Conservation (phyloP, 1,284 basidiomycete genomes). For the Pseudozyma tsukubaensis region DNA sequence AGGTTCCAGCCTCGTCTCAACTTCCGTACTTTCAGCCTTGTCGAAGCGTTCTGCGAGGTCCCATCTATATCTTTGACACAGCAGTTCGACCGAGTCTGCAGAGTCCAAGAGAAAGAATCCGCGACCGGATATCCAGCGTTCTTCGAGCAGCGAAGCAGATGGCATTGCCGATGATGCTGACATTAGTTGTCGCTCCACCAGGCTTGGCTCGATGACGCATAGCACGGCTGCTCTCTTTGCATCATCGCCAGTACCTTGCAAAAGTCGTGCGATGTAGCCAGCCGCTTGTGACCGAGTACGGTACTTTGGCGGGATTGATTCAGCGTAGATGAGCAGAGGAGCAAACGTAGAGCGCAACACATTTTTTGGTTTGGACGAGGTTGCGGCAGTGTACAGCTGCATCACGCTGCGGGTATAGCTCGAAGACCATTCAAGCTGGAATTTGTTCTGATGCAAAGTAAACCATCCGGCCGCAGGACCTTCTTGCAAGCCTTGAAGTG, state of each 20-base stretch:
- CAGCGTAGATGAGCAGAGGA: conserved; percentile 17
- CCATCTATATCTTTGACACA: conserved; percentile 18
- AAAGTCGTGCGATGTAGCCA: conserved; percentile 5
- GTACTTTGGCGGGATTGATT: conserved; percentile 15
- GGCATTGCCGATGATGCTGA: not conserved
- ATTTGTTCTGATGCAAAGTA: conserved; percentile 2
- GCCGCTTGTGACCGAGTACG: conserved; percentile 16
- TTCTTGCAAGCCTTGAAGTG: not conserved
- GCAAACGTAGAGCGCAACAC: not conserved
- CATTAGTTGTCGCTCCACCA: conserved; percentile 18
- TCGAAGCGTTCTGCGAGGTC: conserved; percentile 6
- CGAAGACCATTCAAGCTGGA: conserved; percentile 11
- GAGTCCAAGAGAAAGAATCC: conserved; percentile 27
- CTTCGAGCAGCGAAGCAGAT: not conserved
- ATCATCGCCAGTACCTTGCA: not conserved
- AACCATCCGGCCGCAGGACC: conserved; percentile 14
- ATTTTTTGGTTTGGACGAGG: not conserved
- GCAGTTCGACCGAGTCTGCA: conserved; percentile 3
- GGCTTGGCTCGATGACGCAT: conserved; percentile 14
- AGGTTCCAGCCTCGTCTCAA: not conserved
- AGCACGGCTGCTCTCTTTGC: not conserved
- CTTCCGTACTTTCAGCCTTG: too few relatives aligned
- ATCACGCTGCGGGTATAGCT: not conserved
- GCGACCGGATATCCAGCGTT: conserved; percentile 27
- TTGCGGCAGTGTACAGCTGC: not conserved